Conservation (phyloP, 176 grass and related monocot genomes). For the Ensete ventricosum region DNA sequence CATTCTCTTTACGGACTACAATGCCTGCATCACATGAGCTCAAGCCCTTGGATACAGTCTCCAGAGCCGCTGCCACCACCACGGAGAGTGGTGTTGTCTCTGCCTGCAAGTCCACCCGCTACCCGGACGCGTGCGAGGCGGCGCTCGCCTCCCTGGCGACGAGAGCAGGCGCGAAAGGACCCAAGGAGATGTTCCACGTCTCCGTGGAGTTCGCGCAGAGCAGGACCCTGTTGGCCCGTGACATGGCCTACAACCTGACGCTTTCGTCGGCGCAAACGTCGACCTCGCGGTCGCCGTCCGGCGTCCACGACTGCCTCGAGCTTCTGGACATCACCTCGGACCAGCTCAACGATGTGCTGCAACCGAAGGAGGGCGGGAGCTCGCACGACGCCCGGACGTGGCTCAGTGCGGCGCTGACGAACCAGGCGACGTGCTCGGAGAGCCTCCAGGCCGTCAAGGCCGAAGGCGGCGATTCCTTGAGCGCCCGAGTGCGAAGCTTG, state of each 20-base stretch:
- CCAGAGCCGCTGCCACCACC: not conserved
- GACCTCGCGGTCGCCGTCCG: not conserved
- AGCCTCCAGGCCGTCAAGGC: constrained; percentile 33
- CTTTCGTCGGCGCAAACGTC: not conserved
- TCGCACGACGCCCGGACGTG: constrained; percentile 48
- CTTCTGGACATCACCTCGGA: constrained; percentile 56
- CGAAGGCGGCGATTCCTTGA: constrained; percentile 24
- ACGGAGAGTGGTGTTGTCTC: not conserved
- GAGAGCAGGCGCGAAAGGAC: not conserved
- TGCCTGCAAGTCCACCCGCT: constrained; percentile 44
- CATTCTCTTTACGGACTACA: not conserved
- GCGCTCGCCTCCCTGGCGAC: constrained; percentile 32
- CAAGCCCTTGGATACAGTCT: not conserved
- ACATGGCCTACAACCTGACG: constrained; percentile 51
- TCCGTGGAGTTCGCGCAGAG: constrained; percentile 71
- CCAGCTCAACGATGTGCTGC: constrained; percentile 48
- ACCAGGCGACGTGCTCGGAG: constrained; percentile 73
- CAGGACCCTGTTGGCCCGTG: constrained; percentile 31
- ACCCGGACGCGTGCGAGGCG: constrained; percentile 47
- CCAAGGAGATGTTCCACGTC: constrained; percentile 33
- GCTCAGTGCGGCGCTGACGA: constrained; percentile 81
- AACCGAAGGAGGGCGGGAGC: not conserved
- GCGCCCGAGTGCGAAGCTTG: constrained; percentile 27
- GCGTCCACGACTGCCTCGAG: constrained; percentile 65
- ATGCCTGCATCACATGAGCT: not conserved